phyloP scores from a whole-genome alignment of 176 grass and related monocot species.

The Avena atlantica region DNA sequence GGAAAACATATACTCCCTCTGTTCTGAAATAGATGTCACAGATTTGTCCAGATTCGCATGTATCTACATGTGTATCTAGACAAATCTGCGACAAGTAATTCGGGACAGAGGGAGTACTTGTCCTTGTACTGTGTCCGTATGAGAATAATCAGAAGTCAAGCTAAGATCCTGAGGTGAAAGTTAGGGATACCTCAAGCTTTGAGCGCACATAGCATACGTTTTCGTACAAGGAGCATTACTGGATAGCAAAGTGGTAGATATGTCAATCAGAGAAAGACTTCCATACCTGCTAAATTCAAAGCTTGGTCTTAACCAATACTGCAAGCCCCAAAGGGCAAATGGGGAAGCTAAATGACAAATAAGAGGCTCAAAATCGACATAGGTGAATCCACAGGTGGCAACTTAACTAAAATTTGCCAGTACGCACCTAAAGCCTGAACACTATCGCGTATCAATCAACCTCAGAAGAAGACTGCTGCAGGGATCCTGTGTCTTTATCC shows the following conservation, averaged over 20 bases:
- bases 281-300: slow-evolving; percentile 26
- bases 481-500: slow-evolving; percentile 19
- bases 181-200: neutral
- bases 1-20: neutral
- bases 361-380: neutral
- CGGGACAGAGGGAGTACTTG: too few relatives aligned
- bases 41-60: too few relatives aligned
- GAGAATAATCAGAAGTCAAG: neutral
- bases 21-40: too few relatives aligned
- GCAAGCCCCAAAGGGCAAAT: slow-evolving; percentile 27
- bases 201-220: neutral
- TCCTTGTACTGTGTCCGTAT: too few relatives aligned
- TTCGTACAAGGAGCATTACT: neutral
- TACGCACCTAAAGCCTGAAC: neutral
- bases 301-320: slow-evolving; percentile 29
- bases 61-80: too few relatives aligned
- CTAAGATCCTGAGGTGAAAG: slow-evolving; percentile 11
- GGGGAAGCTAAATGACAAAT: slow-evolving; percentile 39
- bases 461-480: slow-evolving; percentile 43
- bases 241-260: slow-evolving; percentile 1
- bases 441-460: slow-evolving; percentile 30
- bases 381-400: slow-evolving; percentile 31
- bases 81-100: too few relatives aligned
- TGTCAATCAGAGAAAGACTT: slow-evolving; percentile 22
- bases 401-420: slow-evolving; percentile 31